phyloP scores from a whole-genome alignment of 805 yeast genomes.

The Tetrapisispora pingtungensis region DNA sequence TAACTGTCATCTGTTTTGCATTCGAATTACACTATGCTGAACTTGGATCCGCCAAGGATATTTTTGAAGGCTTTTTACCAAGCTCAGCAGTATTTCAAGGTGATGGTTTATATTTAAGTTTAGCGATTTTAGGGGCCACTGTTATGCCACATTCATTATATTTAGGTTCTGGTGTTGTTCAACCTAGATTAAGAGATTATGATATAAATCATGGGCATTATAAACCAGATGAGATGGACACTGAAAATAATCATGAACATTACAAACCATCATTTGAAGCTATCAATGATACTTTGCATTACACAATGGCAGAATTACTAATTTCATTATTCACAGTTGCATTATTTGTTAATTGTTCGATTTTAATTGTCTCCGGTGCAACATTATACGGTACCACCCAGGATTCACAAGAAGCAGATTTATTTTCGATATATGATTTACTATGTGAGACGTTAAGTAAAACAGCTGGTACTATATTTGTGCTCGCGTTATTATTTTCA shows the following conservation, averaged over 20 bases:
- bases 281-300: conserved; percentile 68
- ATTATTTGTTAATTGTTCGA: conserved; percentile 80
- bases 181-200: conserved; percentile 70
- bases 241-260: conserved; percentile 30
- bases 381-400: conserved; percentile 49
- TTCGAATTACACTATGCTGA: conserved; percentile 68
- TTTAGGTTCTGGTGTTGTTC: conserved; percentile 82
- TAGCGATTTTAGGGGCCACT: conserved; percentile 87
- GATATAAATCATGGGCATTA: conserved; percentile 62
- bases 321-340: conserved; percentile 84
- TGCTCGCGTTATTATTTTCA: conserved; percentile 71
- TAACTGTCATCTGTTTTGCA: conserved; percentile 78
- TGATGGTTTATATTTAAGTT: conserved; percentile 63
- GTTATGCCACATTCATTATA: conserved; percentile 92
- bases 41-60: conserved; percentile 42
- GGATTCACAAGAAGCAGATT: conserved; percentile 64
- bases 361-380: conserved; percentile 87
- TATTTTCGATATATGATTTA: conserved; percentile 68
- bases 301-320: conserved; percentile 72
- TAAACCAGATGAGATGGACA: conserved; percentile 30
- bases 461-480: conserved; percentile 75
- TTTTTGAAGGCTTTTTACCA: conserved; percentile 61
- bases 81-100: conserved; percentile 40
- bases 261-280: conserved; percentile 80
- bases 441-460: conserved; percentile 54